A percentile compares a stretch with the other conserved stretches of the same genome.
phyloP scores from a whole-genome alignment of 805 yeast genomes.

The Dipodascopsis uninucleata region DNA sequence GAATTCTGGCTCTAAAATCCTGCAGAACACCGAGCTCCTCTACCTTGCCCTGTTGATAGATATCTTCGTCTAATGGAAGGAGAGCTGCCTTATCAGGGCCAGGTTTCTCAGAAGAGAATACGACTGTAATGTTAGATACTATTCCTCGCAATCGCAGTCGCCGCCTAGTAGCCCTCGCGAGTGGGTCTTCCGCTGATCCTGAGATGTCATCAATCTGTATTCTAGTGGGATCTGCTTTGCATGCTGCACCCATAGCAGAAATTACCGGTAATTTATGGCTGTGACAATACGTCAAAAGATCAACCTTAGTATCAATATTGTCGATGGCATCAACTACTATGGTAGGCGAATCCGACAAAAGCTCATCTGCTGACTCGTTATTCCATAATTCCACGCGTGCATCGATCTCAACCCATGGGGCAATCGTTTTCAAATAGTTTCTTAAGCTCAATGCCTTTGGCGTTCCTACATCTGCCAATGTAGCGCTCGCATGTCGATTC shows the following conservation, averaged over 20 bases:
- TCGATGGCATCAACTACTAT: slow-evolving; percentile 93
- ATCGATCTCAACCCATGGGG: slow-evolving; percentile 92
- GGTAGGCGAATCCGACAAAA: slow-evolving; percentile 59
- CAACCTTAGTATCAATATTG: slow-evolving; percentile 95
- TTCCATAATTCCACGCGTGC: slow-evolving; percentile 76
- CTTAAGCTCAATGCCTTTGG: slow-evolving; percentile 81
- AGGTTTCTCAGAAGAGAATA: slow-evolving; percentile 93
- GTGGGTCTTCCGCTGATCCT: slow-evolving; percentile 87
- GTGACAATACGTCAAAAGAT: slow-evolving; percentile 70
- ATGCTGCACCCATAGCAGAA: slow-evolving; percentile 95
- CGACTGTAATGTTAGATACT: slow-evolving; percentile 70
- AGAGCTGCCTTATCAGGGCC: slow-evolving; percentile 89
- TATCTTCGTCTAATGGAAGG: slow-evolving; percentile 80
- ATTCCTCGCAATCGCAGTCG: slow-evolving; percentile 79
- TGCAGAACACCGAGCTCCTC: slow-evolving; percentile 81
- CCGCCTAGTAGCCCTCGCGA: slow-evolving; percentile 82
- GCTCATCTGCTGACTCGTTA: slow-evolving; percentile 54
- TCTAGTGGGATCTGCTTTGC: slow-evolving; percentile 92
- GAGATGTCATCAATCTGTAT: slow-evolving; percentile 86
- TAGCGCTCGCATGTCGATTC: slow-evolving; percentile 93
- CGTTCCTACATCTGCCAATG: slow-evolving; percentile 84
- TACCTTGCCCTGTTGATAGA: slow-evolving; percentile 74
- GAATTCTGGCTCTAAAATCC: slow-evolving; percentile 87
- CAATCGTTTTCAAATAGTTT: slow-evolving; percentile 62
- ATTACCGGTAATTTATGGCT: slow-evolving; percentile 61